Conservation (phyloP, 345 rosid genomes). For the Hibiscus trionum region DNA sequence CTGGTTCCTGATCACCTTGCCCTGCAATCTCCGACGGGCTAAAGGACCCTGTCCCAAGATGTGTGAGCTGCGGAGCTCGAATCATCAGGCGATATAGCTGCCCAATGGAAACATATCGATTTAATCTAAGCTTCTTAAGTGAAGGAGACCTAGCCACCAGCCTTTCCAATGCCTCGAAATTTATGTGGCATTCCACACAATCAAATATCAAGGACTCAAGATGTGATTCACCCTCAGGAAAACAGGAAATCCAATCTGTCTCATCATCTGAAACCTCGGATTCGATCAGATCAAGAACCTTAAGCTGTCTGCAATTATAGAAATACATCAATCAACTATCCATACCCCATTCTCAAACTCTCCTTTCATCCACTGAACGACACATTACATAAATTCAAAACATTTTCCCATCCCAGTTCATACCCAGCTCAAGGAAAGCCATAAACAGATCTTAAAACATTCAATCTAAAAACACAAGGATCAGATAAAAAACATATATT, state of each 20-base stretch:
- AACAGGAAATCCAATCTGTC: constrained; percentile 69
- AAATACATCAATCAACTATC: constrained; percentile 10
- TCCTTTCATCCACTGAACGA: background rate
- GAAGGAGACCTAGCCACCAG: constrained; percentile 63
- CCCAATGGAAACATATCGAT: constrained; percentile 51
- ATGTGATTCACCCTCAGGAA: constrained; percentile 51
- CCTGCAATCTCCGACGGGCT: constrained; percentile 30
- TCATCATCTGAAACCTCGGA: constrained; percentile 63
- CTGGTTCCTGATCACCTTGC: constrained; percentile 44
- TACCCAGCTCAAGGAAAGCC: background rate
- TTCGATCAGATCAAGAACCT: constrained; percentile 72
- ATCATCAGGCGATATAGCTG: constrained; percentile 47
- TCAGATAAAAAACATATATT: too few species aligned
- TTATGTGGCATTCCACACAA: constrained; percentile 50
- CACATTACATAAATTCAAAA: too few species aligned
- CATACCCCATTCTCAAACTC: background rate
- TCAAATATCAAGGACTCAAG: constrained; percentile 69
- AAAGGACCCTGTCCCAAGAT: constrained; percentile 84
- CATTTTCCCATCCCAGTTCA: background rate
- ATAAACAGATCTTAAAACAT: constrained; percentile 27
- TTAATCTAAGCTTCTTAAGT: constrained; percentile 58
- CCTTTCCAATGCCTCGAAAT: constrained; percentile 64
- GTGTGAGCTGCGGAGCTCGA: constrained; percentile 64
- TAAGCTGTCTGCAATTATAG: constrained; percentile 46
- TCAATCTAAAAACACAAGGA: background rate